phyloP scores from a whole-genome alignment of 495 filamentous ascomycete species.

The Annulohypoxylon moriforme region DNA sequence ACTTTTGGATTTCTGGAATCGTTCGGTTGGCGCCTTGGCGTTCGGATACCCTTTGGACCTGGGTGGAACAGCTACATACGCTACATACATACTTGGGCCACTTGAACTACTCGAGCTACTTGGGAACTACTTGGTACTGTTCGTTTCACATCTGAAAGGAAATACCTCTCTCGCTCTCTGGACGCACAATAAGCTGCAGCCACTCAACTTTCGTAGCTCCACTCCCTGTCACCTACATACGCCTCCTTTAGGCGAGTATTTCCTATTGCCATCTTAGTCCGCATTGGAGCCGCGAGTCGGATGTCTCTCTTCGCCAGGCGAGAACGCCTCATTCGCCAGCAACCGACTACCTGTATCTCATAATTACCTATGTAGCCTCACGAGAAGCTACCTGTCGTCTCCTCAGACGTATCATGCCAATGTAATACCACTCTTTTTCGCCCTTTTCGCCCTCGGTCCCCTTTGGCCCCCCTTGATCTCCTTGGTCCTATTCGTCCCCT shows the following conservation, averaged over 20 bases:
- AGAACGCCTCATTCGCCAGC: slow-evolving; percentile 34
- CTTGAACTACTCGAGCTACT: too few species aligned
- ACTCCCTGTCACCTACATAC: slow-evolving; percentile 35
- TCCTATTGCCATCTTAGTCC: slow-evolving; percentile 39
- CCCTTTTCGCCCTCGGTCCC: slow-evolving; percentile 18
- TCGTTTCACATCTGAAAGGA: slow-evolving; percentile 37
- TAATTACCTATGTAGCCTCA: slow-evolving; percentile 25
- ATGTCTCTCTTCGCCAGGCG: slow-evolving; percentile 40
- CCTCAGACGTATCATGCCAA: slow-evolving; percentile 29
- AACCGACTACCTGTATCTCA: slow-evolving; percentile 33
- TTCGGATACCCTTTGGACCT: slow-evolving; percentile 31
- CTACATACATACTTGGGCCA: too few species aligned
- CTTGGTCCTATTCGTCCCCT: slow-evolving; percentile 15
- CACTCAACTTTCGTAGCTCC: slow-evolving; percentile 34
- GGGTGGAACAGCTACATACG: slow-evolving; percentile 27
- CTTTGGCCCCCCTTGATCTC: slow-evolving; percentile 22
- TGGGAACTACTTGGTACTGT: slow-evolving; percentile 27
- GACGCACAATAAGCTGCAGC: slow-evolving; percentile 31
- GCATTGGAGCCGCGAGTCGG: slow-evolving; percentile 37
- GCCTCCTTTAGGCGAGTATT: slow-evolving; percentile 46
- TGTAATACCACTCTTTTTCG: slow-evolving; percentile 36
- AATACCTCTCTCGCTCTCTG: slow-evolving; percentile 4
- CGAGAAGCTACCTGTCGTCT: slow-evolving; percentile 32
- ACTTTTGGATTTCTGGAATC: slow-evolving; percentile 37
- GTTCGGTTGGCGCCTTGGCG: slow-evolving; percentile 42